Conservation (phyloP, 1,284 basidiomycete genomes). For the Gymnopus androsaceus region DNA sequence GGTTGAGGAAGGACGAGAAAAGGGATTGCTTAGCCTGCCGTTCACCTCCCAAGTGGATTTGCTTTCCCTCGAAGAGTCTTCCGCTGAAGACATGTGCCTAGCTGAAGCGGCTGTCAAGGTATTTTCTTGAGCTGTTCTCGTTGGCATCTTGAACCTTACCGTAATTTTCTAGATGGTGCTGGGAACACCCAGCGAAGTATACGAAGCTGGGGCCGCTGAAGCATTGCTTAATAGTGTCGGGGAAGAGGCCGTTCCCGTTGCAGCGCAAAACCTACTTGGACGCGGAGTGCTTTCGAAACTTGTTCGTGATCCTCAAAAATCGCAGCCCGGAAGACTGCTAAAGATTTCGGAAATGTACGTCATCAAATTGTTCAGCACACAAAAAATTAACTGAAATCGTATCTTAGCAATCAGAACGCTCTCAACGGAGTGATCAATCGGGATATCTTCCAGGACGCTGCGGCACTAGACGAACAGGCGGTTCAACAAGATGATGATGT, state of each 20-base stretch:
- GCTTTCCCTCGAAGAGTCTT: slow-evolving; percentile 29
- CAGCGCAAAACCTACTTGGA: slow-evolving; percentile 58
- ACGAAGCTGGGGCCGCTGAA: slow-evolving; percentile 60
- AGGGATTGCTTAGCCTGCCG: slow-evolving; percentile 58
- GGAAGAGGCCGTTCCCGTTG: slow-evolving; percentile 51
- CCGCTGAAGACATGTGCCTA: slow-evolving; percentile 45
- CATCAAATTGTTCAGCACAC: slow-evolving; percentile 29
- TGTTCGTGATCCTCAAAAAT: slow-evolving; percentile 60
- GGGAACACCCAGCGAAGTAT: slow-evolving; percentile 67
- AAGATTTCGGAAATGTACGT: slow-evolving; percentile 71
- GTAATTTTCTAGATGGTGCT: slow-evolving; percentile 64
- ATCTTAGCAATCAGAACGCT: slow-evolving; percentile 61
- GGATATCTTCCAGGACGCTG: slow-evolving; percentile 71
- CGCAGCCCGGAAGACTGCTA: slow-evolving; percentile 66
- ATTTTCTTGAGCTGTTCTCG: slow-evolving; percentile 8
- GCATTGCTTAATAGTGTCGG: slow-evolving; percentile 57
- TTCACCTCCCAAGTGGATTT: slow-evolving; percentile 52
- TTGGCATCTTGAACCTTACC: background rate
- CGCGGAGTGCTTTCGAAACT: slow-evolving; percentile 67
- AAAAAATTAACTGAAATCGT: slow-evolving; percentile 2
- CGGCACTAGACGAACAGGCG: slow-evolving; percentile 59
- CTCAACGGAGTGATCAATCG: slow-evolving; percentile 63
- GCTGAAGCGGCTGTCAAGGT: slow-evolving; percentile 77
- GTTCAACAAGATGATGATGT: slow-evolving; percentile 44
- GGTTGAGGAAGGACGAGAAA: slow-evolving; percentile 77